Percentiles rank a stretch among this genome's conserved stretches.
Conservation (phyloP, 2,329 filamentous ascomycete species). For the Scedosporium minutisporum region DNA sequence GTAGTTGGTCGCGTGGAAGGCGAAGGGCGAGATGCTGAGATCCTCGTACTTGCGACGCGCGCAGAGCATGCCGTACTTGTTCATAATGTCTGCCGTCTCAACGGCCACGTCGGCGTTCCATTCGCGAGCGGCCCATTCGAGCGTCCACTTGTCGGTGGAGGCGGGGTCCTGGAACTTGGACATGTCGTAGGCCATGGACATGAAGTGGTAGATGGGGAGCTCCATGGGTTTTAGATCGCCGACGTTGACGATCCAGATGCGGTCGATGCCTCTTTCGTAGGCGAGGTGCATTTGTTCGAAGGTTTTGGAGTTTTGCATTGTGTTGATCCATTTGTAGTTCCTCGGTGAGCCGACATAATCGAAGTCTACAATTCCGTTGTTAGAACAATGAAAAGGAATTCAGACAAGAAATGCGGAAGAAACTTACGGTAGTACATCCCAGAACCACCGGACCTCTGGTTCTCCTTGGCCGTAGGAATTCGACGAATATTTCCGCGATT, state of each 20-base stretch:
- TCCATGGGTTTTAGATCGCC: conserved; percentile 57
- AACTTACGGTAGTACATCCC: conserved; percentile 50
- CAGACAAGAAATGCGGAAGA: conserved; percentile 23
- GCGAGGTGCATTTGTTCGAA: conserved; percentile 51
- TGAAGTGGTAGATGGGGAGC: conserved; percentile 56
- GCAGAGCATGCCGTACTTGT: conserved; percentile 28
- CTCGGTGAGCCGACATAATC: conserved; percentile 41
- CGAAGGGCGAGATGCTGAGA: conserved; percentile 36
- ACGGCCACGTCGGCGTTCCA: conserved; percentile 40
- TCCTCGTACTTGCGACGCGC: conserved; percentile 38
- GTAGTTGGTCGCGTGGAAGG: conserved; percentile 53
- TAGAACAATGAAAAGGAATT: background rate
- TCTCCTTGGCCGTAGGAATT: conserved; percentile 49
- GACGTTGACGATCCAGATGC: conserved; percentile 61
- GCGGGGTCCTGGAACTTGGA: conserved; percentile 39
- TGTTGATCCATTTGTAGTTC: conserved; percentile 53
- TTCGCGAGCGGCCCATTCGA: conserved; percentile 45
- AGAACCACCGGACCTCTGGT: conserved; percentile 46
- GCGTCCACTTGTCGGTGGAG: conserved; percentile 45
- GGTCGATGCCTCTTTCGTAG: conserved; percentile 45
- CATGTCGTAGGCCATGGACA: conserved; percentile 59
- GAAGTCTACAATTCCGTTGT: conserved; percentile 22
- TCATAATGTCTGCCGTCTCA: conserved; percentile 43
- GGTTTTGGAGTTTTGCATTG: conserved; percentile 50
- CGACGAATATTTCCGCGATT: conserved; percentile 52